phyloP scores from a whole-genome alignment of 2,329 filamentous ascomycete species.

The Juglanconis juglandina region DNA sequence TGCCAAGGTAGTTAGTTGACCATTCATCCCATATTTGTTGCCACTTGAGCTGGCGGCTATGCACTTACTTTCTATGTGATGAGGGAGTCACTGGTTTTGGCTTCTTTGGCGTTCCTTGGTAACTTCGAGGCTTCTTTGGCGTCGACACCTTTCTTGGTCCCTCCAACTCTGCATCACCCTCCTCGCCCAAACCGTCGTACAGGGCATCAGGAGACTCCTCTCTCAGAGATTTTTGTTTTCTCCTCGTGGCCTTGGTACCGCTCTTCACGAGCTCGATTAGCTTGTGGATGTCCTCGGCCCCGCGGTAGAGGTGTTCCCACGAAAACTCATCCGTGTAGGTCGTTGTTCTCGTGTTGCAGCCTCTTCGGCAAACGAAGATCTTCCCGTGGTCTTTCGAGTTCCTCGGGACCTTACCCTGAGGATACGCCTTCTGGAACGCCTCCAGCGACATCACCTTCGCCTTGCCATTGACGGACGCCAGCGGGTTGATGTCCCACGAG shows the following conservation, averaged over 20 bases:
- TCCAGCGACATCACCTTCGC: conserved; percentile 74
- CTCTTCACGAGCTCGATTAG: conserved; percentile 66
- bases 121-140: conserved; percentile 29
- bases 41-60: conserved; percentile 24
- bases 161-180: conserved; percentile 31
- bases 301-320: conserved; percentile 82
- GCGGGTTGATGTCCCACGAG: conserved; percentile 80
- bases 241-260: conserved; percentile 68
- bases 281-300: conserved; percentile 59
- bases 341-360: conserved; percentile 82
- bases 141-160: conserved; percentile 26
- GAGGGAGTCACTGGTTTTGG: conserved; percentile 40
- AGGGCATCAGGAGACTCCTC: conserved; percentile 29
- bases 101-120: conserved; percentile 53
- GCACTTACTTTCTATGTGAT: conserved; percentile 37
- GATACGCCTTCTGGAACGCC: conserved; percentile 66
- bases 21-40: conserved; percentile 38
- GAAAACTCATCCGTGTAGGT: conserved; percentile 88
- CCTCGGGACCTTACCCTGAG: conserved; percentile 70
- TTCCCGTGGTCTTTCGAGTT: conserved; percentile 75
- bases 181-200: conserved; percentile 29
- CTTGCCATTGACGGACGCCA: conserved; percentile 87
- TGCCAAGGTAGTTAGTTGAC: conserved; percentile 17
- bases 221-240: conserved; percentile 35
- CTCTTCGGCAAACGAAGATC: conserved; percentile 83